Evolutionary conservation across 208 protist species (phyloP), one percentile per base, ranked within the genome.

Genomic region (Endotrypanum monterogeii): DNA sequence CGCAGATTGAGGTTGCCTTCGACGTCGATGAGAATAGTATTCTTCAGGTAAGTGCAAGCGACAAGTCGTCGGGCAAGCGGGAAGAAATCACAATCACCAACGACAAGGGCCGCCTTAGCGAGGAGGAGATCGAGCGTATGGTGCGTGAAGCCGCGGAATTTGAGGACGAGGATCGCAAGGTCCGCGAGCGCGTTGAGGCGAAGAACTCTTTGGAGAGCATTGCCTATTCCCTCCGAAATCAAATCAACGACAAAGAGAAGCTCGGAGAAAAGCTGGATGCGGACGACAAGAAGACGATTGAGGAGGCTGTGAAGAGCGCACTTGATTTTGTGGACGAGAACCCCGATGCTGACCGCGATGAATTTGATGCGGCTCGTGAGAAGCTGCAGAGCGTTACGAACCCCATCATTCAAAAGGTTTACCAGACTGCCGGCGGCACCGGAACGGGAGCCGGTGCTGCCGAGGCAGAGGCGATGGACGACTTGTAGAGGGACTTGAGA

Each of bases 21-120:
- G 98, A 99, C 80, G 96, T 99, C 25, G 98, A 99, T 83, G 98
- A 95, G 72, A 99, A 99, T 85, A 97, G 98, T 74, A 99, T 99
- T 79, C 84, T 99, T 12, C 96, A 98, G 67, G 99, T 99, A 2
- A 85, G 83, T 37, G 98, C 99, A 0, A 78, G 79, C 65, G 98
- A 99, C 89, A 99, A 99, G 87, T 92, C 88, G 0, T 98, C 96
- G 4, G 98, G 97, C 62, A 98, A 98, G 77, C 78, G 73, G 30
- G 89, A 99, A 79, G 84, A 94, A 76, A 99, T 99, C 85, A 98
- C 94, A 28, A 99, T 99, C 86, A 99, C 91, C 7, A 99, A 99
- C 83, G 98, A 99, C 79, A 97, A 98, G 89, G 98, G 98, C 70
- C 90, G 96, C 57, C 92, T 99, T 30, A 91, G 86, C 67, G 80